Conservation (phyloP, 108 stramenopile genomes). For the Seminavis robusta region DNA sequence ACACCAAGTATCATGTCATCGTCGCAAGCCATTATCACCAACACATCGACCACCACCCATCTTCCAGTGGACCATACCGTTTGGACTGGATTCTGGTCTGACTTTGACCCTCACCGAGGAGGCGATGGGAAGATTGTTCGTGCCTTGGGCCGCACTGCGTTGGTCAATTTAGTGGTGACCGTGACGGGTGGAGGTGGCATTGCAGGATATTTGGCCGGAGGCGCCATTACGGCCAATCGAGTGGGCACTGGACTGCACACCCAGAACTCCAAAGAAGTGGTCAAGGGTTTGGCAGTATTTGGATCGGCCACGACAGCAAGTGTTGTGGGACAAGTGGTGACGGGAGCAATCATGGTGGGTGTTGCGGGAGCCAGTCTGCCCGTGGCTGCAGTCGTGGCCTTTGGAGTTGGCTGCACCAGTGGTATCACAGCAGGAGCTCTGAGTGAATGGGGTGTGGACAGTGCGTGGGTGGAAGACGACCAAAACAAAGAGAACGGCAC, state of each 20-base stretch:
- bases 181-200: conserved; percentile 12
- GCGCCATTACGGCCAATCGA: conserved; percentile 34
- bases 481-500: not conserved
- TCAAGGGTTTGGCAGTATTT: conserved; percentile 29
- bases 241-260: conserved; percentile 10
- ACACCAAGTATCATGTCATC: too few relatives aligned
- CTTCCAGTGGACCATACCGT: too few relatives aligned
- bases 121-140: conserved; percentile 31
- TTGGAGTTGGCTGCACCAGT: conserved; percentile 21
- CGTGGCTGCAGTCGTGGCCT: conserved; percentile 21
- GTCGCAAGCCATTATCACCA: too few relatives aligned
- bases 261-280: conserved; percentile 21
- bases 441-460: conserved; percentile 35
- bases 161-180: conserved; percentile 25
- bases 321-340: conserved; percentile 21
- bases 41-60: too few relatives aligned
- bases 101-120: conserved; percentile 16
- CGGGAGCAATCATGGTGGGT: conserved; percentile 24
- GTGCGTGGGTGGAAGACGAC: not conserved
- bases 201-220: conserved; percentile 21
- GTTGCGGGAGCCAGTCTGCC: conserved; percentile 21
- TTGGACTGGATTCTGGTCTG: too few relatives aligned
- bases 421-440: conserved; percentile 33
- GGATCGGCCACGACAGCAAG: conserved; percentile 21
- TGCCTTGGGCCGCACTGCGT: conserved; percentile 24